A percentile compares a stretch with the other conserved stretches of the same genome.
phyloP scores from a whole-genome alignment of 2,329 filamentous ascomycete species.

The Macrophomina pseudophaseolina region DNA sequence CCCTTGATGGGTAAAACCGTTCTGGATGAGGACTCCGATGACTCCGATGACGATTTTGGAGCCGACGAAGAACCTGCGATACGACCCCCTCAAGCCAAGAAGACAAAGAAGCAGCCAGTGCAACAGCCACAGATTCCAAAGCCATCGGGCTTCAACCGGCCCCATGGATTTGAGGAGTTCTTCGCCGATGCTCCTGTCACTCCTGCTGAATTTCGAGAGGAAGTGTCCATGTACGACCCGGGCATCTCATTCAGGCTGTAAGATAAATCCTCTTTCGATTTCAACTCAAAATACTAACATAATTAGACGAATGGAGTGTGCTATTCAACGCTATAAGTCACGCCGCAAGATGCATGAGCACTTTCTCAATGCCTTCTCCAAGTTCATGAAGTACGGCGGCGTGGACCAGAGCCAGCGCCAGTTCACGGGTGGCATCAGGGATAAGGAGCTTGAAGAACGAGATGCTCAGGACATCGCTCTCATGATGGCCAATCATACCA shows the following conservation, averaged over 20 bases:
- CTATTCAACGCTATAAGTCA: conserved; percentile 79
- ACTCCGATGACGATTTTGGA: conserved; percentile 28
- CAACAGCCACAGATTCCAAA: conserved; percentile 18
- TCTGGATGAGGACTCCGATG: conserved; percentile 32
- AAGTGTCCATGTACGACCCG: conserved; percentile 70
- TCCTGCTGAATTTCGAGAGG: conserved; percentile 68
- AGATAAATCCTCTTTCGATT: conserved; percentile 34
- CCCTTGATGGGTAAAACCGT: conserved; percentile 43
- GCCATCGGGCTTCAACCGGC: conserved; percentile 31
- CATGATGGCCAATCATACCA: conserved; percentile 67
- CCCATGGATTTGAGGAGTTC: conserved; percentile 66
- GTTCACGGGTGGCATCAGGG: conserved; percentile 67
- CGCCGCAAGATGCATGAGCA: conserved; percentile 74
- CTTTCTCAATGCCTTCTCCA: conserved; percentile 70
- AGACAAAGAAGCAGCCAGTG: conserved; percentile 26
- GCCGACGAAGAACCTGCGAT: neutral
- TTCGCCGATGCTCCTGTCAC: conserved; percentile 82
- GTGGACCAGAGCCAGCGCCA: conserved; percentile 67
- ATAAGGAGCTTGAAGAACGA: conserved; percentile 65
- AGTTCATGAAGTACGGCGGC: conserved; percentile 83
- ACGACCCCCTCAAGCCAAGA: conserved; percentile 23
- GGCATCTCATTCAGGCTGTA: conserved; percentile 50
- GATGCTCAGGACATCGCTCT: conserved; percentile 68
- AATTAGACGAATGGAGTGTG: conserved; percentile 73
- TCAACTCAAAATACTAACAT: neutral